These are phyloP conservation scores for Pholiota microspora DNA, from an alignment of 768 basidiomycete genomes.

Conservation along the genomic window DNA sequence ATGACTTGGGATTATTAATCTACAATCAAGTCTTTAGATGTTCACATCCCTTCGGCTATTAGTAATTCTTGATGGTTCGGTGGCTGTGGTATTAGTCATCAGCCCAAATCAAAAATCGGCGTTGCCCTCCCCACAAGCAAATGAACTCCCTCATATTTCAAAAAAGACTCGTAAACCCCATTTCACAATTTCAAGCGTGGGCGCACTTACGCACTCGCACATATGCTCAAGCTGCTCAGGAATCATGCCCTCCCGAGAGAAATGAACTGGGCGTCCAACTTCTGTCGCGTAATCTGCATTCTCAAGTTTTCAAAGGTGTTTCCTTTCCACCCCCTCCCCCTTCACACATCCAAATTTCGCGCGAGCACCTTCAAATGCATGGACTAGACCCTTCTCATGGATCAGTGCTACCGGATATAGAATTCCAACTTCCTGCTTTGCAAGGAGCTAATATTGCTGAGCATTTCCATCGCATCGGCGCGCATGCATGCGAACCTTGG, in stretches of 20 bases:
- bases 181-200: no score
- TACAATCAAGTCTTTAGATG: no score
- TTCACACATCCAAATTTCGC: conserved; percentile 70
- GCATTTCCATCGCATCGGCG: conserved; percentile 85
- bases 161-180: no score
- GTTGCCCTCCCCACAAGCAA: no score
- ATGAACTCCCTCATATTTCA: no score
- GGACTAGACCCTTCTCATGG: conserved; percentile 78
- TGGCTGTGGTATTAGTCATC: no score
- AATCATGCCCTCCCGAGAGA: conserved; percentile 21
- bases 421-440: conserved; percentile 80
- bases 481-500: conserved; percentile 72
- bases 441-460: conserved; percentile 81
- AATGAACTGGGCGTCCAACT: conserved; percentile 95
- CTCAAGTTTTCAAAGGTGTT: conserved; percentile 75
- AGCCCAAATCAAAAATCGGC: no score
- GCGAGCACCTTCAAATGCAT: conserved; percentile 78
- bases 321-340: conserved; percentile 61
- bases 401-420: conserved; percentile 74
- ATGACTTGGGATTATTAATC: no score
- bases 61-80: no score
- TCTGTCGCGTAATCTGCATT: conserved; percentile 76
- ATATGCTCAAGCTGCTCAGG: no score
- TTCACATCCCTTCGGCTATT: no score
- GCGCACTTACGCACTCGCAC: no score